Evolutionary conservation across 2,329 filamentous ascomycete genomes (phyloP), one percentile per base, ranked within the genome.

Genomic region (Ophiostoma pallidulum): DNA sequence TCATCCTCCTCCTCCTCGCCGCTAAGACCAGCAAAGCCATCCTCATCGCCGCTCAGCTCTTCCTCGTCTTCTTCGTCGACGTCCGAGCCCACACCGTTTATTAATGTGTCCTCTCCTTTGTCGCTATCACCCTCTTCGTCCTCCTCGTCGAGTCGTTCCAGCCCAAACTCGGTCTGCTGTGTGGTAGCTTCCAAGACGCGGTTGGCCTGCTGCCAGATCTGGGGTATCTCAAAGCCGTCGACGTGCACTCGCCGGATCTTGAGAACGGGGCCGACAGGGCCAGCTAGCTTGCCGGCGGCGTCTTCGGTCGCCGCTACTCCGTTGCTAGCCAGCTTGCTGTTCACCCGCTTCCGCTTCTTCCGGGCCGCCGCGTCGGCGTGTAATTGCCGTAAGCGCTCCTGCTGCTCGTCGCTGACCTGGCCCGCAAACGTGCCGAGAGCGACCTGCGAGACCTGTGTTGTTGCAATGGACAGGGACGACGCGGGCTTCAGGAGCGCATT

Each of bases 171-270:
- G 0, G 74, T 72, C 53, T 76, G 71, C 36, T 67, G 63, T 39
- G 79, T 56, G 10, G 75, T 66, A 40, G 73, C 72, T 12, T 64
- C 75, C 49, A 97, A 81, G 18, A 97, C 87, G 57, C 86, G 80
- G 59, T 82, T 83, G 8, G 88, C 85, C 68, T 98, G 92, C 64
- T 96, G 87, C 86, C 91, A 98, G 37, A 98, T 82, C 65, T 97
- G 91, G 18, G 82, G 79, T 10, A 86, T 82, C 57, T 85, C 86
- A 57, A 97, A 95, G 0, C 91, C 92, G 49, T 94, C 80, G 7
- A 88, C 72, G 62, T 96, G 86, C 14, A 98, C 71, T 64, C 86
- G 89, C 58, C 85, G 82, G 58, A 95, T 70, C 58, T 88, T 88
- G 53, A 96, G 61, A 2, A 84, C 65, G 65, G 44, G 73, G 67